Evolutionary conservation across 2,329 filamentous ascomycete genomes (phyloP), one percentile per base, ranked within the genome.

Genomic region (Elsinoe ampelina): DNA sequence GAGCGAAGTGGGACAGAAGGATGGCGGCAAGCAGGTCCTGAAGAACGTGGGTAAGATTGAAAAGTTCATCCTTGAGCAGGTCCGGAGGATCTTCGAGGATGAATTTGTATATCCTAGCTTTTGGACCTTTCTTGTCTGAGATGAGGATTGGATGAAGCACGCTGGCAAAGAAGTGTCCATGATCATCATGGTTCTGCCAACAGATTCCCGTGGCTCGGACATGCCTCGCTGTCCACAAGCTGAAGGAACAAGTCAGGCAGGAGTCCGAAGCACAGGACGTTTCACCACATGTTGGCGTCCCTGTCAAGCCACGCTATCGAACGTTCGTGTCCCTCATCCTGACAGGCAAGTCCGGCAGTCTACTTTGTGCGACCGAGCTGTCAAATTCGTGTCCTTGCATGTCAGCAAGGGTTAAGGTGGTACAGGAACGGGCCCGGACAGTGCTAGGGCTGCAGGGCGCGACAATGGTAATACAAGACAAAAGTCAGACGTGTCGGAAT

Each of bases 21-120:
- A 95, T 66, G 85, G 87, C 59, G 89, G 89, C 22, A 95, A 93
- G 73, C 92, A 96, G 74, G 93, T 92, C 47, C 75, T 98, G 59
- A 97, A 96, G 78, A 98, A 98, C 70, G 92, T 98, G 51, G 92
- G 93, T 58, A 98, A 98, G 77, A 93, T 98, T 58, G 93, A 98
- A 75, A 87, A 89, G 65, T 98, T 98, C 70, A 89, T 98, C 57
- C 78, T 98, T 59, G 92, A 97, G 70, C 92, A 97, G 72, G 93
- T 98, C 60, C 84, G 92, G 68, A 82, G 90, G 67, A 97, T 98
- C 64, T 97, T 98, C 67, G 93, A 98, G 72, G 93, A 97, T 68
- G 93, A 98, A 71, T 93, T 97, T 73, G 91, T 97, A 60, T 97
- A 95, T 73, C 93, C 93, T 43, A 96, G 91, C 71, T 97, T 95